Evolutionary conservation across 148 eudicot species (phyloP).

Genomic region (Gaultheria prostrata): DNA sequence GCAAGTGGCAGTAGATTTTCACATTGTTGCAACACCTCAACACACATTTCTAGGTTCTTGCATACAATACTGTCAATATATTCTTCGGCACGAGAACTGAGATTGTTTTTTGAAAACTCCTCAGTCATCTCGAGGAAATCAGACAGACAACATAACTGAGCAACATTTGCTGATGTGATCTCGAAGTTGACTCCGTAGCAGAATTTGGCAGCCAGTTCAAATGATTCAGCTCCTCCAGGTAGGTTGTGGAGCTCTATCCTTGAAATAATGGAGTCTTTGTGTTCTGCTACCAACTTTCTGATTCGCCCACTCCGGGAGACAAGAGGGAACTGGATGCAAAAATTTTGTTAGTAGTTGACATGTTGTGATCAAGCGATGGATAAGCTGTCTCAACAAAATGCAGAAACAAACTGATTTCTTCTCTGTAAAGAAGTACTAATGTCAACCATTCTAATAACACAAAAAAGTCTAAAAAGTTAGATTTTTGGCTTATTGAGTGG

Average conservation of each 20-base stretch:
- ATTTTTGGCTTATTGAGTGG: background rate
- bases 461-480: background rate
- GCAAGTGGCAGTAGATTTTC: constrained; percentile 86
- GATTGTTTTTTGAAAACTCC: constrained; percentile 69
- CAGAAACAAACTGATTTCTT: constrained; percentile 24
- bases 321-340: constrained; percentile 74
- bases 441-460: background rate
- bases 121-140: constrained; percentile 85
- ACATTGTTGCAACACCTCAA: constrained; percentile 78
- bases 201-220: constrained; percentile 89
- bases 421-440: constrained; percentile 35
- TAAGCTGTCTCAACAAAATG: background rate
- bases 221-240: constrained; percentile 81
- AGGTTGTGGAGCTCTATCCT: constrained; percentile 55
- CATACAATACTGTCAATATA: constrained; percentile 68
- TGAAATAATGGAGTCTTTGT: constrained; percentile 55
- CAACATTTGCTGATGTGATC: constrained; percentile 77
- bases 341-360: background rate
- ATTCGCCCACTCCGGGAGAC: constrained; percentile 84
- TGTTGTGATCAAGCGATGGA: background rate
- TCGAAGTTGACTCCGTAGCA: constrained; percentile 90
- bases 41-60: constrained; percentile 82
- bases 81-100: constrained; percentile 73
- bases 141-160: constrained; percentile 73
- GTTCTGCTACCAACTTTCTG: constrained; percentile 70